Evolutionary conservation across 257 asterid species (phyloP).

Genomic region (Galeopsis tetrahit): DNA sequence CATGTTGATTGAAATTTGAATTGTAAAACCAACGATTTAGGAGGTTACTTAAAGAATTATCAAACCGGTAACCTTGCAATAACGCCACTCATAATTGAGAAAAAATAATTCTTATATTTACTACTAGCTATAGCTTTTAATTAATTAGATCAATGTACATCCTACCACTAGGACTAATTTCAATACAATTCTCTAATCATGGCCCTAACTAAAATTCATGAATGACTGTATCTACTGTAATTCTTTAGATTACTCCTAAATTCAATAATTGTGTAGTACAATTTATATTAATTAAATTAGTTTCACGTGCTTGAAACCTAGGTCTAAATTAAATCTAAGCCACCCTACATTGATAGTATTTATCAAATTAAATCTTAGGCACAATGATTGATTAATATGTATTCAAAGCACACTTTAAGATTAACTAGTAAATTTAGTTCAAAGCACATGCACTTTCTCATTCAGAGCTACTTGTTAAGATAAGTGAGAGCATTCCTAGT

Average conservation of each 20-base stretch:
- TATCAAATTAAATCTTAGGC: background rate
- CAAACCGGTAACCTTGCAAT: constrained; percentile 17
- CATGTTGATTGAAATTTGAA: constrained; percentile 10
- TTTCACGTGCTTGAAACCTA: background rate
- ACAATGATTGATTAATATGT: constrained; percentile 24
- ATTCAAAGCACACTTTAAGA: constrained; percentile 13
- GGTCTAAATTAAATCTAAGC: constrained; percentile 9
- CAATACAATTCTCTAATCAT: background rate
- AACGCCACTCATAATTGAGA: constrained; percentile 31
- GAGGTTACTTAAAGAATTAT: constrained; percentile 34
- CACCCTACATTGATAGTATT: constrained; percentile 22
- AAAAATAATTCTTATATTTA: constrained; percentile 25
- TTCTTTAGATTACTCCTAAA: background rate
- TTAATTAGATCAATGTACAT: background rate
- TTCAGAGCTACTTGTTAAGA: too few species aligned
- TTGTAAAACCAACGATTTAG: constrained; percentile 25
- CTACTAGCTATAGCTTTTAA: constrained; percentile 4
- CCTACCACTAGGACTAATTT: constrained; percentile 3
- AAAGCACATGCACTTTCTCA: too few species aligned
- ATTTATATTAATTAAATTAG: background rate
- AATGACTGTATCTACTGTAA: background rate
- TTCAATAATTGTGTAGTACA: constrained; percentile 25
- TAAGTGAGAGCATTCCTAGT: too few species aligned
- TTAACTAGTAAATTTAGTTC: background rate
- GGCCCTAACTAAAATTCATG: constrained; percentile 13